Percentiles rank a stretch among this genome's conserved stretches.
phyloP scores from a whole-genome alignment of 495 filamentous ascomycete genomes.

The Apiosordaria backusii region DNA sequence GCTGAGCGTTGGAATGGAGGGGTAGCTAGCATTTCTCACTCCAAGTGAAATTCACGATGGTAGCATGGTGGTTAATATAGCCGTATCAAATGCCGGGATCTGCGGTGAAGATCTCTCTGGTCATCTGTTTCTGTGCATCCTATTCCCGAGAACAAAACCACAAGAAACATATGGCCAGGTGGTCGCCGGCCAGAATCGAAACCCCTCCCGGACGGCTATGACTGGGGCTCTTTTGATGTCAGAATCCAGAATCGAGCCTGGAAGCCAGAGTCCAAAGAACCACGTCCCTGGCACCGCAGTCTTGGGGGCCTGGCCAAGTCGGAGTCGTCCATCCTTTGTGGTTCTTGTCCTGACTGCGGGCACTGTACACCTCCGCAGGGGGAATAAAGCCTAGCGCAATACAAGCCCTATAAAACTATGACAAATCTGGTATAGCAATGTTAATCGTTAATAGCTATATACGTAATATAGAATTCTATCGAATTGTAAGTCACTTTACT shows the following conservation, averaged over 20 bases:
- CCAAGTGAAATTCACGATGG: not conserved
- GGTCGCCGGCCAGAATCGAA: not conserved
- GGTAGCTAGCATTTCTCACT: not conserved
- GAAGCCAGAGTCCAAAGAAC: not conserved
- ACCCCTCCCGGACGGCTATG: not conserved
- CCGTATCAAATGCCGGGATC: slow-evolving; percentile 10
- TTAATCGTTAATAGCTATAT: too few relatives aligned
- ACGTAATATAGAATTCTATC: too few relatives aligned
- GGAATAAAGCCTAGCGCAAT: too few relatives aligned
- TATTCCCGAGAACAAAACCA: slow-evolving; percentile 4
- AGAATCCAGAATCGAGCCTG: not conserved
- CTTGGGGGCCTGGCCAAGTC: not conserved
- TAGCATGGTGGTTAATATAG: not conserved
- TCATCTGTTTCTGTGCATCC: not conserved
- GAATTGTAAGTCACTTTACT: too few relatives aligned
- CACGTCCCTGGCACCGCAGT: slow-evolving; percentile 3
- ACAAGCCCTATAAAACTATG: too few relatives aligned
- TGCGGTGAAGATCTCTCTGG: slow-evolving; percentile 15
- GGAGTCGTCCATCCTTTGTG: not conserved
- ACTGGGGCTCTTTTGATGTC: not conserved
- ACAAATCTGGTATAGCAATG: too few relatives aligned
- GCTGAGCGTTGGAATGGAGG: not conserved
- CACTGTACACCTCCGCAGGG: too few relatives aligned
- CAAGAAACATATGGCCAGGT: not conserved
- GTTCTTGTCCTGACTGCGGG: too few relatives aligned